Percentiles rank a stretch among this genome's conserved stretches.
phyloP scores from a whole-genome alignment of 129 eudicot genomes.

The Scalesia atractyloides region DNA sequence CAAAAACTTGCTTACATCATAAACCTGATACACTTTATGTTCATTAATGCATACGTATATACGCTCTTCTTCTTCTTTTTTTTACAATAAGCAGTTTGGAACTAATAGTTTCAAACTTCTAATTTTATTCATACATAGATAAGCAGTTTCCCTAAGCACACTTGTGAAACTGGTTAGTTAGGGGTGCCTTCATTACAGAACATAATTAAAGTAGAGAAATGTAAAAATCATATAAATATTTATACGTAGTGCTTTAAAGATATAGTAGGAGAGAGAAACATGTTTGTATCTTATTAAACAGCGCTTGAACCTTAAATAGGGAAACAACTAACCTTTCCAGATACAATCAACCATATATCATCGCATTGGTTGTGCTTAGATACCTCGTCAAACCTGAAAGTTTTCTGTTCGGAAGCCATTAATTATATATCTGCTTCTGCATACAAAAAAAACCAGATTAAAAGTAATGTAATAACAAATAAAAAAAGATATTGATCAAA shows the following conservation, averaged over 20 bases:
- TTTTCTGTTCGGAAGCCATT: conserved; percentile 68
- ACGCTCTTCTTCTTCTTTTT: too few species aligned
- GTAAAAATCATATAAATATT: too few species aligned
- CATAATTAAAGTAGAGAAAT: too few species aligned
- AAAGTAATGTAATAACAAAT: background rate
- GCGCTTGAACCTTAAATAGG: background rate
- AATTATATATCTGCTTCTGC: background rate
- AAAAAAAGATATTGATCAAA: background rate
- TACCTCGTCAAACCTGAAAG: conserved; percentile 54
- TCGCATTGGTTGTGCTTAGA: conserved; percentile 60
- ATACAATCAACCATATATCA: conserved; percentile 70
- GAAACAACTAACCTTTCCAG: conserved; percentile 63
- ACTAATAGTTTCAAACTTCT: too few species aligned
- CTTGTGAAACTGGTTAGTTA: too few species aligned
- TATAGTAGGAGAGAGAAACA: too few species aligned
- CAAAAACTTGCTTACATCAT: conserved; percentile 70
- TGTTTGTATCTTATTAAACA: background rate
- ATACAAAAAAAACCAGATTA: conserved; percentile 8
- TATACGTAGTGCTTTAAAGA: too few species aligned
- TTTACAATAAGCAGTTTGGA: too few species aligned
- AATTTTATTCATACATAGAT: too few species aligned
- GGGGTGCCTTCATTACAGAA: too few species aligned
- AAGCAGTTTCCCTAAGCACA: too few species aligned
- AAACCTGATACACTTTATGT: conserved; percentile 48
- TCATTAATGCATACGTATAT: background rate